Conservation (phyloP, 495 filamentous ascomycete species). For the Daldinia decipiens region DNA sequence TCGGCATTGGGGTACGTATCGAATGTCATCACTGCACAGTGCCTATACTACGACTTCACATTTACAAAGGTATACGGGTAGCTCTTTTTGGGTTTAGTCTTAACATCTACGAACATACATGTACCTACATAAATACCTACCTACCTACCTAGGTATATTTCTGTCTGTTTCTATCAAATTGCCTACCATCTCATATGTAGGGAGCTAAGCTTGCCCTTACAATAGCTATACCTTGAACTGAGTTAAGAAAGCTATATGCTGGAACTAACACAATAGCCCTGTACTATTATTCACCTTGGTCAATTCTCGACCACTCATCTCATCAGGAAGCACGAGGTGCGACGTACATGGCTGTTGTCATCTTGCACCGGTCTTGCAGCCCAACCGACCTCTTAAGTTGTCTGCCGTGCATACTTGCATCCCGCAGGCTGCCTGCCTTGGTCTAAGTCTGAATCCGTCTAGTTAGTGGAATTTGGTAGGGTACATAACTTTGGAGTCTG, state of each 20-base stretch:
- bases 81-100: background rate
- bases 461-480: slow-evolving; percentile 28
- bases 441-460: slow-evolving; percentile 20
- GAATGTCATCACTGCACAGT: background rate
- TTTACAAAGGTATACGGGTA: background rate
- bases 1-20: slow-evolving; percentile 18
- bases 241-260: slow-evolving; percentile 12
- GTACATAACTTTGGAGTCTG: slow-evolving; percentile 19
- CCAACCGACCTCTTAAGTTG: slow-evolving; percentile 33
- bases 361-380: slow-evolving; percentile 39
- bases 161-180: background rate
- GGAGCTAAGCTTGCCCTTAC: background rate
- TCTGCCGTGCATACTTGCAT: slow-evolving; percentile 39
- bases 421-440: slow-evolving; percentile 39
- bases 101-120: background rate
- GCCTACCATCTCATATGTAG: background rate
- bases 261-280: slow-evolving; percentile 13
- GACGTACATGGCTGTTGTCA: slow-evolving; percentile 36
- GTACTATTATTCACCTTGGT: slow-evolving; percentile 5
- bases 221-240: background rate
- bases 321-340: slow-evolving; percentile 35
- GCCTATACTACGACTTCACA: background rate
- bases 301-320: slow-evolving; percentile 18
- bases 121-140: too few species aligned
- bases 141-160: too few species aligned